These are phyloP conservation scores for Mortierella sp. DNA, from an alignment of 371 early-diverging fungal species.

Conservation along the genomic window DNA sequence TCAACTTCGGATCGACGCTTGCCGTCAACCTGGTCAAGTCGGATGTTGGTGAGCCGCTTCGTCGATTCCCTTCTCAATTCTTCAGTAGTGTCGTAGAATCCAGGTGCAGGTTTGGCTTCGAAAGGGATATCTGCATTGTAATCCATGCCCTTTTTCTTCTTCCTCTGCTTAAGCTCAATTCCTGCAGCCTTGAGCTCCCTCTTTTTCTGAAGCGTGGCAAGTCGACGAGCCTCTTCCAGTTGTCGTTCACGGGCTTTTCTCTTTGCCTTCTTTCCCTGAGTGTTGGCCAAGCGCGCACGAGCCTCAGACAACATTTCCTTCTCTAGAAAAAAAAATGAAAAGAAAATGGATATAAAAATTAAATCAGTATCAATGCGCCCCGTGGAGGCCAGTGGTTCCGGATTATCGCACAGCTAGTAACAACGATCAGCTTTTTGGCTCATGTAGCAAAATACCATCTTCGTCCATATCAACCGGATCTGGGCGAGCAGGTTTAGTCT, in stretches of 20 bases:
- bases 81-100: conserved; percentile 92
- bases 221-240: conserved; percentile 93
- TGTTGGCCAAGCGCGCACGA: conserved; percentile 97
- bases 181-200: conserved; percentile 98
- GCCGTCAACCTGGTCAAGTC: conserved; percentile 81
- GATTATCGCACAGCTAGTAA: too few relatives aligned
- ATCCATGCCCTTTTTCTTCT: conserved; percentile 85
- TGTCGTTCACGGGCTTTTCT: conserved; percentile 98
- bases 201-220: conserved; percentile 91
- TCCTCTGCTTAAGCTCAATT: conserved; percentile 74
- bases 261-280: conserved; percentile 99
- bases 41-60: conserved; percentile 66
- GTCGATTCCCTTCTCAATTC: conserved; percentile 78
- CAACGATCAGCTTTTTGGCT: too few relatives aligned
- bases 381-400: too few relatives aligned
- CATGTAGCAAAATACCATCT: conserved; percentile 63
- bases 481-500: conserved; percentile 95
- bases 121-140: conserved; percentile 97
- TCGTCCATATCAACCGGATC: conserved; percentile 99
- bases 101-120: conserved; percentile 86
- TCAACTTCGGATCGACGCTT: conserved; percentile 80
- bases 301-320: conserved; percentile 99
- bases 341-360: not conserved
- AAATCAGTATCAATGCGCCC: conserved; percentile 3
- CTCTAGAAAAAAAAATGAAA: conserved; percentile 60